Conservation (phyloP, 1,284 basidiomycete genomes). For the Porphyrellus sp. region DNA sequence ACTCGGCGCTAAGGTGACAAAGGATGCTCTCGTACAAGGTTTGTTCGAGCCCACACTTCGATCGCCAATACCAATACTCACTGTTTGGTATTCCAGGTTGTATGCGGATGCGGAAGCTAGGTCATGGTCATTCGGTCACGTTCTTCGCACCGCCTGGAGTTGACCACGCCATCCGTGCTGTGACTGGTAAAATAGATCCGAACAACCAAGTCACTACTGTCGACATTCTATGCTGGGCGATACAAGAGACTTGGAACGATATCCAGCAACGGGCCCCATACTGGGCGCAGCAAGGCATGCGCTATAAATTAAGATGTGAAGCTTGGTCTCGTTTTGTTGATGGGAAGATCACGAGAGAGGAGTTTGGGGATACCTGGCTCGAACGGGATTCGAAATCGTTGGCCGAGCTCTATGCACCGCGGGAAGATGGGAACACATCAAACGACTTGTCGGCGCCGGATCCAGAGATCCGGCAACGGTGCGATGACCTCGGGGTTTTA, state of each 20-base stretch:
- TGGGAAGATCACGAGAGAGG: neutral
- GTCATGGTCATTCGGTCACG: neutral
- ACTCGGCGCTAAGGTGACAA: neutral
- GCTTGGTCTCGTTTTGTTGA: neutral
- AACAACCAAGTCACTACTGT: neutral
- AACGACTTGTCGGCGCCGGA: neutral
- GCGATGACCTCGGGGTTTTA: neutral
- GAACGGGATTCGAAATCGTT: neutral
- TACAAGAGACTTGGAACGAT: neutral
- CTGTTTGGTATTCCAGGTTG: neutral
- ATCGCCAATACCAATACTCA: neutral
- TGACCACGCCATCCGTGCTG: neutral
- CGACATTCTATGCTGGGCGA: neutral
- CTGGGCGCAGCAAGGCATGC: neutral
- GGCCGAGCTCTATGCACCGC: neutral
- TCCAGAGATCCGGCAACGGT: neutral
- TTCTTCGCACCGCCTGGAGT: neutral
- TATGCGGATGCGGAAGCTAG: neutral
- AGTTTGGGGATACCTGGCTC: neutral
- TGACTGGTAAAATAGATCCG: constrained; percentile 23
- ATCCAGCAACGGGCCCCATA: neutral
- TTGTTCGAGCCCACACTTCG: neutral
- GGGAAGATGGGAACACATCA: neutral
- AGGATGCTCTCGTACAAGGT: neutral
- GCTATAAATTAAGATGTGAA: neutral